Conservation (phyloP, 257 asterid genomes). For the Solanum dulcamara region DNA sequence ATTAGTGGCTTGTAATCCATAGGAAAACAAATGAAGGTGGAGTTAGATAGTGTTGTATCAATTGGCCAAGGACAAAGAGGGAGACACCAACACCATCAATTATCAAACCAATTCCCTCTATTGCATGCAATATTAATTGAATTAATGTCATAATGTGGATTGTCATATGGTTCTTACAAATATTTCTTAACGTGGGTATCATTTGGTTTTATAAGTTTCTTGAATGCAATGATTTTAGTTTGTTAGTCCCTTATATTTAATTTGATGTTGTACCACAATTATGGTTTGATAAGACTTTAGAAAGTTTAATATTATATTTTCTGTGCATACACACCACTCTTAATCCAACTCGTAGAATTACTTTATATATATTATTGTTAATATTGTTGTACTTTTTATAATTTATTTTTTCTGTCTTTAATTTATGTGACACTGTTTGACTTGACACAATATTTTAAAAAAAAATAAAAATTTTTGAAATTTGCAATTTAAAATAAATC, state of each 20-base stretch:
- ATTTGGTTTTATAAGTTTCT: not conserved
- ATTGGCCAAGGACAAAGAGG: not conserved
- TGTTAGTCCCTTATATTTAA: not conserved
- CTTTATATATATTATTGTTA: too few relatives aligned
- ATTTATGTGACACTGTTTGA: not conserved
- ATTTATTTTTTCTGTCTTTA: not conserved
- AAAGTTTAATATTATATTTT: not conserved
- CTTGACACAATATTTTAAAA: not conserved
- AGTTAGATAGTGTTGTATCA: not conserved
- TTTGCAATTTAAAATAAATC: not conserved
- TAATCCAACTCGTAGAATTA: too few relatives aligned
- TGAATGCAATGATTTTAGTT: not conserved
- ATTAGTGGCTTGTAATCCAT: not conserved
- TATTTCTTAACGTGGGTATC: not conserved
- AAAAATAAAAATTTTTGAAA: not conserved
- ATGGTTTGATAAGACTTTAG: not conserved
- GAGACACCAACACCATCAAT: not conserved
- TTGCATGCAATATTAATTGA: not conserved
- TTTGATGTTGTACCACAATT: not conserved
- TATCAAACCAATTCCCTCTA: not conserved
- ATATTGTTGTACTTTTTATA: too few relatives aligned
- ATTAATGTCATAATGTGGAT: not conserved
- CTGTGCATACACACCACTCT: fast-evolving
- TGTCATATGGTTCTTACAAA: not conserved
- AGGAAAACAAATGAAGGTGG: not conserved